Base-by-base conservation (phyloP, 768 basidiomycete genomes). In the Phanerochaete sordida region DNA sequence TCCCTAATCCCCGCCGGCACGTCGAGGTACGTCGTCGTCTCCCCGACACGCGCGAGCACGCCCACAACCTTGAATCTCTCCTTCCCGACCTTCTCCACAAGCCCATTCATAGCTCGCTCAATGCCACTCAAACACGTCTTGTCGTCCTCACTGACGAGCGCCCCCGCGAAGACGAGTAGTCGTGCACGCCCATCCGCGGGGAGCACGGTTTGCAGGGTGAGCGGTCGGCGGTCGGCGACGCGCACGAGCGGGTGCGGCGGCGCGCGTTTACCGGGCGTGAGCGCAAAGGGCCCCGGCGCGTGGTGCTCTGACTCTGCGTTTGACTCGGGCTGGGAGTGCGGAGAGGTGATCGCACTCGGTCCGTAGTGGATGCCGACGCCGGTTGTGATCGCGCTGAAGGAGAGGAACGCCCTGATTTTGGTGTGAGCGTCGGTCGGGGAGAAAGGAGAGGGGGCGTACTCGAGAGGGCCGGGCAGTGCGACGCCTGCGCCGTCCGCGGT, bases 321-420 rank as follows among this genome's bases (percentile, higher is more conserved):
- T n/a, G n/a, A n/a, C n/a, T n/a, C n/a, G n/a, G 8, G 19, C 68
- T 0, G 71, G 54, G 50, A 75, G 65, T 12, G 80, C 76, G 39
- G 39, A 7, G 33, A 9, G 8, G 54, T 46, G 24, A 86, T 78
- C 0, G 68, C n/a, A 4, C 82, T 84, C 23, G 76, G 71, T 1
- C 65, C 68, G 64, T 86, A 88, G 48, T 77, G 79, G 33, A 85
- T 79, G 15, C 82, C 80, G 43, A 82, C 79, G 12, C 83, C 84
- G 60, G 79, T 79, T 1, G 81, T 79, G 66, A 86, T 83, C 0
- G 76, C 77, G 51, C 85, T 80, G 62, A 80, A 84, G 0, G 76
- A 79, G 61, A 79, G 77, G 69, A 83, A 84, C 7, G 75, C 77
- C 51, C 81, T 84, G 61, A 15, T 6, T 33, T 3, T 11, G 48